These are phyloP conservation scores for Barnettozyma sucrosica DNA, from an alignment of 805 yeast species.

Conservation along the genomic window DNA sequence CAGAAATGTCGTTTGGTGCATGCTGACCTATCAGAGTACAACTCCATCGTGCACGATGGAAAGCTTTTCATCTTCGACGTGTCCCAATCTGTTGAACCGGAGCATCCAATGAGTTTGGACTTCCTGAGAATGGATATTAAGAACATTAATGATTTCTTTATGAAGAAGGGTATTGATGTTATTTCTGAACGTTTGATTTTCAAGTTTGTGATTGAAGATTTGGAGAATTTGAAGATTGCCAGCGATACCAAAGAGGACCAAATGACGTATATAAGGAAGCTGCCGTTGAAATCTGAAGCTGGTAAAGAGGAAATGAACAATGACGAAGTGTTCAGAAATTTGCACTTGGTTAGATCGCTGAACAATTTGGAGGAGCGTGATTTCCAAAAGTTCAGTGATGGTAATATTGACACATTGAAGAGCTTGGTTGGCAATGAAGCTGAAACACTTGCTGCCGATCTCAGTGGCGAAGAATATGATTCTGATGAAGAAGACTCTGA, in stretches of 20 bases:
- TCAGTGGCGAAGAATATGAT: conserved; percentile 23
- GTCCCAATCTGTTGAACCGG: conserved; percentile 96
- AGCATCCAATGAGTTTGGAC: conserved; percentile 94
- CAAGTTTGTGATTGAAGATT: conserved; percentile 59
- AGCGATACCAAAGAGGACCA: conserved; percentile 34
- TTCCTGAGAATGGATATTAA: conserved; percentile 96
- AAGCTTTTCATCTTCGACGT: conserved; percentile 88
- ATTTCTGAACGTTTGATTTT: conserved; percentile 80
- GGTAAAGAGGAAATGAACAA: conserved; percentile 52
- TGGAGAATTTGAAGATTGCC: conserved; percentile 32
- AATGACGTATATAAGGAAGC: conserved; percentile 37
- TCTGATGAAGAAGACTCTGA: conserved; percentile 22
- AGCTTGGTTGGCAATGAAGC: conserved; percentile 31
- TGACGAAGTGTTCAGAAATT: conserved; percentile 83
- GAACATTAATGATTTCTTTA: conserved; percentile 85
- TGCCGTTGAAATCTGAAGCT: conserved; percentile 52
- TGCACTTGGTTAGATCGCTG: conserved; percentile 72
- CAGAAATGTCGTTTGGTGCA: conserved; percentile 88
- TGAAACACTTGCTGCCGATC: conserved; percentile 24
- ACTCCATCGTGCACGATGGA: conserved; percentile 76
- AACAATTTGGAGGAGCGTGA: conserved; percentile 88
- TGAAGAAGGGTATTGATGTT: conserved; percentile 63
- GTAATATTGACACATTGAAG: conserved; percentile 73
- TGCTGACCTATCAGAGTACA: conserved; percentile 95
- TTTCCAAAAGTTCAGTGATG: conserved; percentile 69